A percentile compares a stretch with the other conserved stretches of the same genome.
These are phyloP conservation scores for Phialophora macrospora DNA, from an alignment of 2,329 filamentous ascomycete genomes.

Conservation along the genomic window DNA sequence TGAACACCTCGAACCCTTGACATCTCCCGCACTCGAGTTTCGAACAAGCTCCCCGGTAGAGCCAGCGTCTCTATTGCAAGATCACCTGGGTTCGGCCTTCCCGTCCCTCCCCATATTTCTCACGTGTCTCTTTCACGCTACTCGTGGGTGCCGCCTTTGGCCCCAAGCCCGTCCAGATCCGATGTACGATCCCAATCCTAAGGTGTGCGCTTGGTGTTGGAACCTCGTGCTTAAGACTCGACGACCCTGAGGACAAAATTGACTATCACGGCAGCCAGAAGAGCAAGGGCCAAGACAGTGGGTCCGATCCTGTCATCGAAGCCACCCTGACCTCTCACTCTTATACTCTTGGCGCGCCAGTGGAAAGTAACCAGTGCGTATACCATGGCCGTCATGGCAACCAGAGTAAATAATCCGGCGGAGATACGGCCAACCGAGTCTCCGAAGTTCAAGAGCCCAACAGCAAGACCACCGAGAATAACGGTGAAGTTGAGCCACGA, in stretches of 20 bases:
- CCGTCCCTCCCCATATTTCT: neutral
- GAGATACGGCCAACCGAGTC: constrained; percentile 93
- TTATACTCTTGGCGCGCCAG: constrained; percentile 92
- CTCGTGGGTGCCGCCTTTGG: neutral
- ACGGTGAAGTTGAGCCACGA: constrained; percentile 99
- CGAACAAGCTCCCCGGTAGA: neutral
- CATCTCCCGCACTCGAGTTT: neutral
- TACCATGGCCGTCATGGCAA: constrained; percentile 92
- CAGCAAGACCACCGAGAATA: constrained; percentile 92
- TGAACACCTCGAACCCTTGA: neutral
- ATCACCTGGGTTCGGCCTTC: neutral
- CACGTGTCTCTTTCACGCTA: neutral
- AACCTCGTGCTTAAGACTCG: constrained; percentile 12
- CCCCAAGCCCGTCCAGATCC: neutral
- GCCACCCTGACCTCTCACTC: constrained; percentile 86
- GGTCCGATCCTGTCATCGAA: constrained; percentile 97
- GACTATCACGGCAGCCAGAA: constrained; percentile 87
- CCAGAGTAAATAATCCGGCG: constrained; percentile 88
- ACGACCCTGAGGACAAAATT: constrained; percentile 80
- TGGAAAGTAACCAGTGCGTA: constrained; percentile 96
- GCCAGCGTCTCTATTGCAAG: neutral
- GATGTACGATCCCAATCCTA: neutral
- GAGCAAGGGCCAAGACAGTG: constrained; percentile 82
- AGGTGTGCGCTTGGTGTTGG: neutral
- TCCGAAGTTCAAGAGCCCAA: constrained; percentile 97